Evolutionary conservation across 148 eudicot species (phyloP), one percentile per base, ranked within the genome.

Genomic region (Camellia japonica): DNA sequence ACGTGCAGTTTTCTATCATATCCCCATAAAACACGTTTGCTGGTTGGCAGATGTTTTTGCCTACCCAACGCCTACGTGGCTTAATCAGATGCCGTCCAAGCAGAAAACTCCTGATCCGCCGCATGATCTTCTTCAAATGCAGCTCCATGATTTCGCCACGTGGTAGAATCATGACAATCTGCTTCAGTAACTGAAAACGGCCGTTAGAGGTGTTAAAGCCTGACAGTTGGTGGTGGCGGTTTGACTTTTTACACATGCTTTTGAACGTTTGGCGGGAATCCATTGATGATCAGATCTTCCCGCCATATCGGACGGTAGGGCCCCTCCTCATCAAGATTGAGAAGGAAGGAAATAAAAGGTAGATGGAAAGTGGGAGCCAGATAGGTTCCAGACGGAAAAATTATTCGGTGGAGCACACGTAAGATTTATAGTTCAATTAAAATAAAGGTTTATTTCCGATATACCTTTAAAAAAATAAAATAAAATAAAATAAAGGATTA

Each of bases 261-360:
- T 69, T 43, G 54, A 42, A 43, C 38, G 71, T 3, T 71, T 71
- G 86, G 83, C 79, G 80, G 86, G 83, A 83, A 76, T 68, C 8
- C 47, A 42, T 30, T 30, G 47, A 3, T 30, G 74, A 69, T 44
- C 73, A 14, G 20, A 30, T 43, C 41, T 74, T 81, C 82, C 74
- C 87, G 87, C 87, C 80, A 71, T 30, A 81, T 78, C 49, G 16
- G 42, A 80, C 68, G 52, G 43, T 5, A 6, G 77, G 80, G 79
- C 42, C 63, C 49, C 30, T 56, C 52, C 42, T 67, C 15, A 10
- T 16, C 41, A 59, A 12, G 44, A 67, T 12, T 44, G 51, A 3
- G 0, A 71, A 14, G 2, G 12, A 30, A 44, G 2, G 54, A 69
- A 69, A 44, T 6, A 62, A 3, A 62, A 47, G 7, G 30, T 30